Base-by-base conservation (phyloP, 2,329 filamentous ascomycete genomes). In the Trichoderma pleuroti region DNA sequence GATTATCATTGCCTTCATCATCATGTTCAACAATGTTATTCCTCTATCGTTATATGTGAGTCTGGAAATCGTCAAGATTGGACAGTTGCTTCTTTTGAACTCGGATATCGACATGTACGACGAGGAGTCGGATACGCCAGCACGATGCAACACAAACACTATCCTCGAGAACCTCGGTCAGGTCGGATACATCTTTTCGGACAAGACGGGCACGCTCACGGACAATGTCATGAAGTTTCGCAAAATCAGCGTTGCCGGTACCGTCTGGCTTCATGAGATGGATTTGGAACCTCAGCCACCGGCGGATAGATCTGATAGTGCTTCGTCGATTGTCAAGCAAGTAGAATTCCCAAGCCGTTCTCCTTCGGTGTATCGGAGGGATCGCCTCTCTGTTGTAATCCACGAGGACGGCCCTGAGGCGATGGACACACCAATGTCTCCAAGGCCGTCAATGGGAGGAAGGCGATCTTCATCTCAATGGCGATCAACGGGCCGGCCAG, bases 21-120 rank as follows among this genome's bases (percentile, higher is more conserved):
- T 98, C 81, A 95, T 97, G 89, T 97, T 97, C 82, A 98, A 98
- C 80, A 98, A 96, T 49, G 90, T 97, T 81, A 94, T 98, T 71
- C 95, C 95, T 0, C 86, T 98, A 18, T 93, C 94, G 0, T 86
- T 98, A 0, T 98, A 97, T 75, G 93, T 98, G 75, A 96, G 91
- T 78, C 84, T 98, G 79, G 94, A 98, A 74, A 86, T 97, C 71
- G 91, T 96, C 79, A 97, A 97, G 79, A 84, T 97, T 9, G 91
- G 87, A 5, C 87, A 90, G 77, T 91, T 97, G 85, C 85, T 94
- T 70, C 87, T 97, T 78, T 81, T 97, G 70, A 94, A 94, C 74
- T 84, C 83, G 26, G 94, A 98, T 76, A 82, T 96, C 67, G 91
- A 94, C 74, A 97, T 98, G 94, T 98, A 97, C 77, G 93, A 98